Evolutionary conservation across 1,284 basidiomycete species (phyloP).

Genomic region (Naganishia albida): DNA sequence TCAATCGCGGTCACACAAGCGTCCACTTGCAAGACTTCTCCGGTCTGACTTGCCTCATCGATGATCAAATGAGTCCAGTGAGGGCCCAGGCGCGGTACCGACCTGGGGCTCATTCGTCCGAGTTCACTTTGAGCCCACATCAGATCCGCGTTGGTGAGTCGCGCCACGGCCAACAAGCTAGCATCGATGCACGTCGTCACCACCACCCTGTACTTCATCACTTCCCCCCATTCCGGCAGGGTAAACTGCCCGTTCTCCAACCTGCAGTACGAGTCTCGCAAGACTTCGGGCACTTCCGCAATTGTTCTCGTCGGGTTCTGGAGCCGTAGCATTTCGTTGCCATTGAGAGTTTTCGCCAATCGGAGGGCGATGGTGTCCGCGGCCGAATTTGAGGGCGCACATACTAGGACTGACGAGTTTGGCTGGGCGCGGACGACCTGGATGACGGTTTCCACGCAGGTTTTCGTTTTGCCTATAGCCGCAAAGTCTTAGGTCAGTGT

Average conservation of each 20-base stretch:
- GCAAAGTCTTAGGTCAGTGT: not conserved
- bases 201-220: slow-evolving; percentile 49
- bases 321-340: slow-evolving; percentile 43
- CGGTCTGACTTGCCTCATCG: slow-evolving; percentile 46
- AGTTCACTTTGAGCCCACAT: slow-evolving; percentile 39
- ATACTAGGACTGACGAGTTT: slow-evolving; percentile 46
- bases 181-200: slow-evolving; percentile 49
- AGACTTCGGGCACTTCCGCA: slow-evolving; percentile 46
- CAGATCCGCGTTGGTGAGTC: slow-evolving; percentile 46
- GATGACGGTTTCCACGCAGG: slow-evolving; percentile 48
- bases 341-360: slow-evolving; percentile 37
- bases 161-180: slow-evolving; percentile 42
- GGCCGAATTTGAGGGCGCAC: slow-evolving; percentile 52
- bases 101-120: slow-evolving; percentile 35
- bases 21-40: too few relatives aligned
- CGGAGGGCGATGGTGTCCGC: slow-evolving; percentile 54
- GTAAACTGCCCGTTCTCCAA: slow-evolving; percentile 14
- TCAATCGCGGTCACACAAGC: not conserved
- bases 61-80: slow-evolving; percentile 54
- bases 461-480: slow-evolving; percentile 53
- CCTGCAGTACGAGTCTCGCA: slow-evolving; percentile 38
- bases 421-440: slow-evolving; percentile 46
- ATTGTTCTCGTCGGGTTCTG: slow-evolving; percentile 51
- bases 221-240: slow-evolving; percentile 29
- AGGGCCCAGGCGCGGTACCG: slow-evolving; percentile 28